phyloP scores from a whole-genome alignment of 106 monocot genomes.

The Allium cepa region DNA sequence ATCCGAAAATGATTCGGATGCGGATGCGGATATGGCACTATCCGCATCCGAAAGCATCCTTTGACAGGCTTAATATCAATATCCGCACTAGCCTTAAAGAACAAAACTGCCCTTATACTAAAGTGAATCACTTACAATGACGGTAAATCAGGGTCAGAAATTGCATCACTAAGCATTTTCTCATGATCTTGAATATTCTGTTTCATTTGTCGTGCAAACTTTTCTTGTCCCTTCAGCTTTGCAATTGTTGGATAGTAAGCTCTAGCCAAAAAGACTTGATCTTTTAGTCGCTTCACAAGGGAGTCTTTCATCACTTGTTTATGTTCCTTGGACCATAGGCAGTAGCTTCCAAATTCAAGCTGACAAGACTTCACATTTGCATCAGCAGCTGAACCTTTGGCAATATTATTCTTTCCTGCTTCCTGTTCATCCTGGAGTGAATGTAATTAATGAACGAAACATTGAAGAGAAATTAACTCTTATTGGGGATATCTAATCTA shows the following conservation, averaged over 20 bases:
- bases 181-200: conserved; percentile 78
- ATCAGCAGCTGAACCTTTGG: conserved; percentile 14
- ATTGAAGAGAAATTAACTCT: too few species aligned
- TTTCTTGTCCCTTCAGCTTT: conserved; percentile 41
- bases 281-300: conserved; percentile 40
- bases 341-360: conserved; percentile 54
- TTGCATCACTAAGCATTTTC: conserved; percentile 61
- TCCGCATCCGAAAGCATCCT: too few species aligned
- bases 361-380: conserved; percentile 34
- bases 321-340: conserved; percentile 44
- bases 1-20: too few species aligned
- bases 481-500: too few species aligned
- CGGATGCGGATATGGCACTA: too few species aligned
- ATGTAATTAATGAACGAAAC: too few species aligned
- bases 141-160: conserved; percentile 58
- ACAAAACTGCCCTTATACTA: not conserved
- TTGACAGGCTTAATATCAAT: too few species aligned
- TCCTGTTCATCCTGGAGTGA: conserved; percentile 5
- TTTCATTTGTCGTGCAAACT: conserved; percentile 44
- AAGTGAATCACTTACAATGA: conserved; percentile 31
- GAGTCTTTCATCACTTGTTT: conserved; percentile 40
- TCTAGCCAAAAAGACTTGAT: conserved; percentile 65
- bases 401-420: not conserved
- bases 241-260: conserved; percentile 63
- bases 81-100: too few species aligned